Base-by-base conservation (phyloP, 2,329 filamentous ascomycete genomes). In the Penicillium sp. region DNA sequence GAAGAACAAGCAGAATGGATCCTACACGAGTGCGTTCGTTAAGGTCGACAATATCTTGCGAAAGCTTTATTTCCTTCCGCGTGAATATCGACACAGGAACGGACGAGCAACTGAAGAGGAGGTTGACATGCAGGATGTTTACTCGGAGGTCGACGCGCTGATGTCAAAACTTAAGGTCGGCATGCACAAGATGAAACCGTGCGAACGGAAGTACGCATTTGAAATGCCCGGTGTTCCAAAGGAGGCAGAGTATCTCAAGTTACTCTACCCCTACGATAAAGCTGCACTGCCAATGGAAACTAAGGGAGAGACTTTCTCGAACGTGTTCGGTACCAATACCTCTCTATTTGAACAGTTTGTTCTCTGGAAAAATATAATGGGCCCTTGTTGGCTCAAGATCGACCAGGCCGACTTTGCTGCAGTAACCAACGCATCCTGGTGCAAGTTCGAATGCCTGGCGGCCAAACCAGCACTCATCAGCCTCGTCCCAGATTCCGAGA, bases 301-400 rank as follows among this genome's bases (percentile, higher is more conserved):
- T 6, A 84, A 80, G 38, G 94, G 94, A 28, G 87, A 96, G 71
- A 97, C 94, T 0, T 99, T 93, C 70, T 97, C 93, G 1, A 90
- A 90, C 62, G 88, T 96, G 25, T 99, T 99, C 64, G 94, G 95
- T 28, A 88, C 89, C 54, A 96, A 94, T 72, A 99, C 94, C 0
- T 86, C 90, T 1, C 81, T 99, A 0, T 99, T 99, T 66, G 94
- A 99, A 75, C 94, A 99, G 66, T 99, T 99, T 69, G 94, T 99
- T 19, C 82, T 99, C 5, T 97, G 92, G 89, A 97, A 97, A 77
- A 96, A 96, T 69, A 90, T 99, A 65, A 99, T 97, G 93, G 94
- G 94, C 1, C 94, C 94, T 30, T 97, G 94, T 73, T 99, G 94
- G 94, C 83, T 99, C 43, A 92, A 88, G 69, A 94, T 99, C 53